phyloP scores from a whole-genome alignment of 2,329 filamentous ascomycete species.

The Ambrosiella beaveri region DNA sequence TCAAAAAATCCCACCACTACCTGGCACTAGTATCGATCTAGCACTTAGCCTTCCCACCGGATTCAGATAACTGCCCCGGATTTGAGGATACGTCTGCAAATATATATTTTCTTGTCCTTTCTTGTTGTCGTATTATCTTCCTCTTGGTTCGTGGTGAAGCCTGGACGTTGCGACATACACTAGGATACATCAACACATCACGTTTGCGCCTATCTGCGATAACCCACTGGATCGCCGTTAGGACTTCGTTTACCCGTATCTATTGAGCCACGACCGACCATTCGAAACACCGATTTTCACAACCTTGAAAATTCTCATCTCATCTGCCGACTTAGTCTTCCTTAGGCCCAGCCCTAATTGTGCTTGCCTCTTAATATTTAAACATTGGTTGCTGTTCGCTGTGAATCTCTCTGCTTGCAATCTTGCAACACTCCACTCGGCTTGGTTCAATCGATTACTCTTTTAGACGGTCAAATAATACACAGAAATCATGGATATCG shows the following conservation, averaged over 20 bases:
- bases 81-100: background rate
- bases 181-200: background rate
- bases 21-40: background rate
- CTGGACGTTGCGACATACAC: too few species aligned
- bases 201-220: background rate
- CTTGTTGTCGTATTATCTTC: background rate
- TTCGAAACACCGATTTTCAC: background rate
- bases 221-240: background rate
- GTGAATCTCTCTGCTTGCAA: background rate
- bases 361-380: too few species aligned
- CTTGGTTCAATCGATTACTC: background rate
- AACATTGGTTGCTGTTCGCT: too few species aligned
- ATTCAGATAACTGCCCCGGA: background rate
- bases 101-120: background rate
- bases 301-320: too few species aligned
- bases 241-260: background rate
- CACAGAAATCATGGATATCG: constrained; percentile 8
- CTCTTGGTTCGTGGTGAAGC: background rate
- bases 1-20: background rate
- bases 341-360: too few species aligned
- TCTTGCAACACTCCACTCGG: background rate
- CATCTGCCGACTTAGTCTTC: too few species aligned
- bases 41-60: background rate
- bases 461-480: too few species aligned
- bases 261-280: background rate